phyloP scores from a whole-genome alignment of 257 asterid genomes.

The Scutellaria barbata region DNA sequence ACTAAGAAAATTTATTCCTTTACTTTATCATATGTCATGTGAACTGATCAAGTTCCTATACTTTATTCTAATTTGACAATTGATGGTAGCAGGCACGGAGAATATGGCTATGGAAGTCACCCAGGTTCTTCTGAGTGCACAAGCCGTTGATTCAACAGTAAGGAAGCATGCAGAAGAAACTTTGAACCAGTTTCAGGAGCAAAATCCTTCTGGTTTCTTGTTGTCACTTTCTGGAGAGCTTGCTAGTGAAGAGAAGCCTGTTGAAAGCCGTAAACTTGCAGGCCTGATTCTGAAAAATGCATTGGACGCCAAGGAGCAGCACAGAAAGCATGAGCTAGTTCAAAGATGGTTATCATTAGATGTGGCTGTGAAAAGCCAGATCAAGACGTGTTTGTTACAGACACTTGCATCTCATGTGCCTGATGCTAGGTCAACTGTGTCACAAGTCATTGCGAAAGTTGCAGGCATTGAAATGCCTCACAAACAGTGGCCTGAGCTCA shows the following conservation, averaged over 20 bases:
- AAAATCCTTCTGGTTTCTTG: conserved; percentile 9
- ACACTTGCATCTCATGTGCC: conserved; percentile 15
- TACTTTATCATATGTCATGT: background rate
- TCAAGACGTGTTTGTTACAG: background rate
- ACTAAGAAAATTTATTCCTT: too few species aligned
- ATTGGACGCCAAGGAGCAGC: conserved; percentile 21
- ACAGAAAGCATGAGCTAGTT: conserved; percentile 17
- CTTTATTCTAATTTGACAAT: conserved; percentile 22
- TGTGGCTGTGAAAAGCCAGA: conserved; percentile 5
- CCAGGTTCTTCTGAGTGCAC: conserved; percentile 60
- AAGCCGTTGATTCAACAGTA: conserved; percentile 53
- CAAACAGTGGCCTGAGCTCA: conserved; percentile 21
- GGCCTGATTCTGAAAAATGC: conserved; percentile 20
- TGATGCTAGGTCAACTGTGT: conserved; percentile 13
- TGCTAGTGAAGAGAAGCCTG: conserved; percentile 14
- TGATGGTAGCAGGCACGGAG: conserved; percentile 41
- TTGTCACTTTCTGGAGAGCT: conserved; percentile 26
- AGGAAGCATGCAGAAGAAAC: conserved; percentile 59
- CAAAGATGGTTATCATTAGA: conserved; percentile 24
- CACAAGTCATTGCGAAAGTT: conserved; percentile 21
- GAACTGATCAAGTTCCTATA: background rate
- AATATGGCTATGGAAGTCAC: conserved; percentile 59
- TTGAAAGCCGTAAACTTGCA: conserved; percentile 16
- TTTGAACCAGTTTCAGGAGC: conserved; percentile 41
- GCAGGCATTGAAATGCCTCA: conserved; percentile 21